phyloP scores from a whole-genome alignment of 495 filamentous ascomycete genomes.

The Terfezia claveryi region DNA sequence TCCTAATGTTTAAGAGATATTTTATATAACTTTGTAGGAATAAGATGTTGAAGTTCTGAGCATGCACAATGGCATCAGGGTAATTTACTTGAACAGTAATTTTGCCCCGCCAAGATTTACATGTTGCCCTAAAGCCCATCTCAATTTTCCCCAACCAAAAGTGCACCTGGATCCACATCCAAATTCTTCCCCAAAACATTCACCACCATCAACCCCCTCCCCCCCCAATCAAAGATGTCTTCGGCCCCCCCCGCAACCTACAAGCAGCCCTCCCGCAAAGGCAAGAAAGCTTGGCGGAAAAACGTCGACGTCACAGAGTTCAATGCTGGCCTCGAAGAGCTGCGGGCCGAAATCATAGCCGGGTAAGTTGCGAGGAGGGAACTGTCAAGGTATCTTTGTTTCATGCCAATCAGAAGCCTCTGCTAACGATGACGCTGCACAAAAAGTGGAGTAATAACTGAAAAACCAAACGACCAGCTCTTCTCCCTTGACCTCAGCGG shows the following conservation, averaged over 20 bases:
- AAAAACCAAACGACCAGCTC: slow-evolving; percentile 31
- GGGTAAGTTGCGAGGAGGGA: slow-evolving; percentile 32
- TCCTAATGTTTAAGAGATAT: no score
- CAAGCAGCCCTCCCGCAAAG: slow-evolving; percentile 81
- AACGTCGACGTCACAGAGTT: slow-evolving; percentile 84
- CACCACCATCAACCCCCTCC: no score
- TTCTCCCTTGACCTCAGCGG: slow-evolving; percentile 66
- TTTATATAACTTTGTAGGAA: no score
- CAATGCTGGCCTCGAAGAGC: slow-evolving; percentile 54
- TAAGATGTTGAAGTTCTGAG: no score
- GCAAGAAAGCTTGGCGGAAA: slow-evolving; percentile 96
- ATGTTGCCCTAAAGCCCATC: no score
- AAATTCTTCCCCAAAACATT: no score
- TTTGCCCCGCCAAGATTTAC: no score
- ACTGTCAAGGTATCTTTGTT: background rate
- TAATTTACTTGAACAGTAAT: no score
- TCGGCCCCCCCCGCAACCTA: slow-evolving; percentile 20
- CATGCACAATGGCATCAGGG: no score
- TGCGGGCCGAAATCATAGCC: slow-evolving; percentile 71
- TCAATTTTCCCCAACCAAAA: no score
- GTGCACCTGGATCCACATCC: no score
- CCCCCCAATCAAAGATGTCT: no score
- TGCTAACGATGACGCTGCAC: slow-evolving; percentile 1
- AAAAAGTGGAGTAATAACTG: slow-evolving; percentile 55
- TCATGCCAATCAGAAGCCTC: background rate